These are phyloP conservation scores for Taxawa tesnikishii DNA, from an alignment of 2,329 filamentous ascomycete species.

Conservation along the genomic window DNA sequence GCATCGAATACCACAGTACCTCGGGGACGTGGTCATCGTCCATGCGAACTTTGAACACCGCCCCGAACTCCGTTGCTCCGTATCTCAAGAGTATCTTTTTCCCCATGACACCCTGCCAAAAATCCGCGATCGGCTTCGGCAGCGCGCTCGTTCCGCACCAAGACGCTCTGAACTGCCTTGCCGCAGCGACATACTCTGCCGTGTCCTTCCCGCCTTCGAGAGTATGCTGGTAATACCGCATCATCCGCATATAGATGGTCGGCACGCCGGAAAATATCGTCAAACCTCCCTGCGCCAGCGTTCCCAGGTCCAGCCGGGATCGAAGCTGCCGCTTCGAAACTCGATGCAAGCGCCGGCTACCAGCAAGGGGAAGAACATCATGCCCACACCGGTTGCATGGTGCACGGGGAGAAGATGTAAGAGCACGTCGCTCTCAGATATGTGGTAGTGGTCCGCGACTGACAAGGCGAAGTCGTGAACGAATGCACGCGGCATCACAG, in stretches of 20 bases:
- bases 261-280: constrained; percentile 41
- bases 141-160: constrained; percentile 37
- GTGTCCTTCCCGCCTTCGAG: constrained; percentile 18
- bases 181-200: constrained; percentile 30
- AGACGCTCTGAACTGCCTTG: constrained; percentile 27
- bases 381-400: constrained; percentile 39
- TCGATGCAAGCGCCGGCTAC: constrained; percentile 34
- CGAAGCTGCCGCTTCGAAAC: constrained; percentile 33
- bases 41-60: constrained; percentile 33
- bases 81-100: constrained; percentile 34
- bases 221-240: constrained; percentile 29
- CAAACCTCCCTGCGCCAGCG: constrained; percentile 28
- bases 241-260: constrained; percentile 37
- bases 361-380: constrained; percentile 35
- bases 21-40: constrained; percentile 22
- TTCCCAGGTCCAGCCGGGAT: constrained; percentile 29
- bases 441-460: constrained; percentile 27
- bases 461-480: constrained; percentile 24
- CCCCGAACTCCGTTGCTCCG: constrained; percentile 40
- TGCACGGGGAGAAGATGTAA: constrained; percentile 39
- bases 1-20: no score
- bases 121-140: constrained; percentile 37
- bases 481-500: constrained; percentile 31
- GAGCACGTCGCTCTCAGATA: constrained; percentile 27
- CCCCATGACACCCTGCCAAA: constrained; percentile 34